These are phyloP conservation scores for Neostapfia colusana DNA, from an alignment of 176 grass and related monocot species.

Conservation along the genomic window DNA sequence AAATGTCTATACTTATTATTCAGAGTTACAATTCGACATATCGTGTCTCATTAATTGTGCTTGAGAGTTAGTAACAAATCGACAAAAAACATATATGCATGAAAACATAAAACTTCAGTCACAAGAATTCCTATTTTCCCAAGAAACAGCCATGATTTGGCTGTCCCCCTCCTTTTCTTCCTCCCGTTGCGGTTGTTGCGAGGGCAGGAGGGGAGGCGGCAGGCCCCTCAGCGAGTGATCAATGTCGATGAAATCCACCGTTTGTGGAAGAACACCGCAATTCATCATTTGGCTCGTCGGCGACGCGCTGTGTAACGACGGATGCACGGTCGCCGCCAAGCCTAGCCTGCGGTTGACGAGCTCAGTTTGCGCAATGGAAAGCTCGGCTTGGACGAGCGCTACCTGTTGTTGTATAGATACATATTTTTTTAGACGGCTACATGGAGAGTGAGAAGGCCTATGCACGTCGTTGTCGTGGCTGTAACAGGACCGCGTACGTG, in stretches of 20 bases:
- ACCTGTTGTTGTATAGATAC: conserved; percentile 38
- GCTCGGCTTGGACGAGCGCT: conserved; percentile 59
- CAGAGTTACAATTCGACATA: not conserved
- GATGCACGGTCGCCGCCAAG: conserved; percentile 43
- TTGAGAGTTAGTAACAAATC: not conserved
- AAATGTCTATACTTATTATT: not conserved
- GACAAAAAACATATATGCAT: conserved; percentile 3
- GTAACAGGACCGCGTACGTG: not conserved
- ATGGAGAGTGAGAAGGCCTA: not conserved
- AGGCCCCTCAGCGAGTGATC: conserved; percentile 36
- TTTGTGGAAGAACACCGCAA: conserved; percentile 35
- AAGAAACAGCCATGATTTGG: conserved; percentile 24
- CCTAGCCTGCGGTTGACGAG: conserved; percentile 61
- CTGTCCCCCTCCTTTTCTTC: conserved; percentile 28
- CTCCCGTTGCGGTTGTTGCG: conserved; percentile 25
- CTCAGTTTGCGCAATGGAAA: conserved; percentile 52
- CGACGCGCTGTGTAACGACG: conserved; percentile 40
- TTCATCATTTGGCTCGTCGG: conserved; percentile 47
- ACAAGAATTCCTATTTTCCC: conserved; percentile 17
- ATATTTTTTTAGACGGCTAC: too few relatives aligned
- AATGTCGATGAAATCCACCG: conserved; percentile 48
- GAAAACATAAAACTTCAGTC: not conserved
- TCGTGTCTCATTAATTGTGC: not conserved
- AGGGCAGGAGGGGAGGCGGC: conserved; percentile 23
- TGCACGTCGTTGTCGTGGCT: not conserved